These are phyloP conservation scores for Cladosporium oxysporum DNA, from an alignment of 2,329 filamentous ascomycete genomes.

Conservation along the genomic window DNA sequence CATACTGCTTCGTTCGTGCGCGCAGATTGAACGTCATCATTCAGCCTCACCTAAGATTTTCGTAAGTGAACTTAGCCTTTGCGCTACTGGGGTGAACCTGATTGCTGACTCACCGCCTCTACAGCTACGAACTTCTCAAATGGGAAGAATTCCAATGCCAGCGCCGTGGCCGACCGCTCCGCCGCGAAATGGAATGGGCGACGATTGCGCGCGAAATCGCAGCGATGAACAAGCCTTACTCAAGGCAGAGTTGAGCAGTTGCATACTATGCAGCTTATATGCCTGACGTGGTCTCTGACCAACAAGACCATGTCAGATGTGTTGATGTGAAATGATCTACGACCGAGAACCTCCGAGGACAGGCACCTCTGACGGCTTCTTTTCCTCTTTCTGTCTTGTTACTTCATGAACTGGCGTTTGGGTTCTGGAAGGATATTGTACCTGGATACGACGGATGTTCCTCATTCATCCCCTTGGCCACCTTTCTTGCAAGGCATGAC, in stretches of 20 bases:
- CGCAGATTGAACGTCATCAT: constrained; percentile 95
- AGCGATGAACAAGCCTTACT: constrained; percentile 93
- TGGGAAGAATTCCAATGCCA: constrained; percentile 82
- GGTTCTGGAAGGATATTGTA: neutral
- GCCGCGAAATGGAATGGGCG: constrained; percentile 86
- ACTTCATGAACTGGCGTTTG: neutral
- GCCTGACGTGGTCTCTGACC: neutral
- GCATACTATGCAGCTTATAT: neutral
- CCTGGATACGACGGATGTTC: neutral
- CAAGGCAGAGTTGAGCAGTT: constrained; percentile 54
- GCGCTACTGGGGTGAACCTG: neutral
- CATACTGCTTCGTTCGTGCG: constrained; percentile 95
- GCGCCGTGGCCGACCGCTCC: constrained; percentile 56
- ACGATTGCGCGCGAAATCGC: constrained; percentile 88
- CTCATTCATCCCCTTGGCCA: neutral
- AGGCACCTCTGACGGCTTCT: neutral
- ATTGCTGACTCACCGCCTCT: neutral
- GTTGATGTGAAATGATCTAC: constrained; percentile 16
- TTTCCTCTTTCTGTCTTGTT: constrained; percentile 1
- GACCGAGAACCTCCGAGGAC: constrained; percentile 1
- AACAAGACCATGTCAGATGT: neutral
- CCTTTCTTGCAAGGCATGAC: neutral
- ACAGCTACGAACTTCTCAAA: constrained; percentile 79
- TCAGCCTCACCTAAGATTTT: constrained; percentile 91
- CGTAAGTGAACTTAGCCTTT: constrained; percentile 50